A percentile compares a stretch with the other conserved stretches of the same genome.
Evolutionary conservation across 176 grass and related monocot genomes (phyloP).

Genomic region (Cocos nucifera): DNA sequence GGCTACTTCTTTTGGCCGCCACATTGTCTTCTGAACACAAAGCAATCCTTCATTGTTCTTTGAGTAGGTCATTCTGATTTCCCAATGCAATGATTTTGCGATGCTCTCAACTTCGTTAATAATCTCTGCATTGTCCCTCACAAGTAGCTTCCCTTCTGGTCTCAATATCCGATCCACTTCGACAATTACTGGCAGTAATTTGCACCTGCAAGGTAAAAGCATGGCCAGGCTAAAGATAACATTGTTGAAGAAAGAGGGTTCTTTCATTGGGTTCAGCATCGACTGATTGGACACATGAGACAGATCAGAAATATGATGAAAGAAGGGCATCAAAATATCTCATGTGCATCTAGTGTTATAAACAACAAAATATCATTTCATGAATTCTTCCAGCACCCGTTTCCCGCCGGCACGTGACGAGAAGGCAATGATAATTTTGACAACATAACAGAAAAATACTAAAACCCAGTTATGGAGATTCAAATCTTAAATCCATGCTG

Average conservation of each 20-base stretch:
- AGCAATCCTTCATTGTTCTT: constrained; percentile 55
- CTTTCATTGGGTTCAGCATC: no score
- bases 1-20: constrained; percentile 61
- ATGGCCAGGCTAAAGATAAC: background rate
- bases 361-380: no score
- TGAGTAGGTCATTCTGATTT: constrained; percentile 67
- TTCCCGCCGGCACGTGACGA: no score
- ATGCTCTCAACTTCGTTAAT: constrained; percentile 53
- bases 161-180: constrained; percentile 82
- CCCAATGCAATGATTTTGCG: constrained; percentile 68
- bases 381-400: no score
- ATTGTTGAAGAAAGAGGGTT: background rate
- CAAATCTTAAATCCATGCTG: no score
- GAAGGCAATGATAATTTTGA: no score
- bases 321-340: no score
- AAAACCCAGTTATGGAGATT: no score
- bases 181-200: constrained; percentile 47
- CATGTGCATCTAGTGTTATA: no score
- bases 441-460: no score
- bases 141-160: constrained; percentile 66
- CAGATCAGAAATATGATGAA: no score
- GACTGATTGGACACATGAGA: no score
- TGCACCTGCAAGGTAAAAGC: constrained; percentile 35
- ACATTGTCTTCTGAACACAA: constrained; percentile 73
- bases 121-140: constrained; percentile 59